Evolutionary conservation across 306 rosid genomes (phyloP), one percentile per base, ranked within the genome.

Genomic region (Oxytropis ochrocephala): DNA sequence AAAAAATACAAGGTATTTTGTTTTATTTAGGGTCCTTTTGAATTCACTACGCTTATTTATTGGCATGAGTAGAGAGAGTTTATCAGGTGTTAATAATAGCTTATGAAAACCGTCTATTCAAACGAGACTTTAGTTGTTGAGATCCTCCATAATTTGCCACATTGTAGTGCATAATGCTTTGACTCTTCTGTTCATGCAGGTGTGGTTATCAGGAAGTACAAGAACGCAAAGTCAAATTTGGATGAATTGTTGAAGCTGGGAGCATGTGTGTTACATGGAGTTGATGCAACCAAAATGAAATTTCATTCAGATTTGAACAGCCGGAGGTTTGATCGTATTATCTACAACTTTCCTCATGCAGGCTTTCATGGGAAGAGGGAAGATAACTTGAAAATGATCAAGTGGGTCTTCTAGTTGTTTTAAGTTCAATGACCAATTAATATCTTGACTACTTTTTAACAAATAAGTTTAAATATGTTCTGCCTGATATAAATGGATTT

Each of bases 341-440:
- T 84, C 67, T 86, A 75, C 77, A 88, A 88, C 67, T 86, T 88
- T 52, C 95, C 91, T 51, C 95, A 85, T 76, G 88, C 87, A 0
- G 95, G 89, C 48, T 88, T 88, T 46, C 29, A 14, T 14, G 46
- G 80, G 19, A 84, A 13, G 29, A 86, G 12, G 29, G 95, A 84
- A 72, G 69, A 32, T 24, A 5, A 11, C 59, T 0, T 0, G 4
- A 1, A 0, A 4, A 1, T 80, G 79, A 86, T 88, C 48, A 10
- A 57, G 91, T 88, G 73, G 78, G 92, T 70, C 16, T 36, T 56
- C 49, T 6, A 11, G 17, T 73, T 39, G 32, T 64, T 11, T 33
- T 61, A 50, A 44, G 49, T 42, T 61, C 6, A 8, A 32, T 56
- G 27, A 41, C 51, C 44, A 11, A 16, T 60, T 69, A 17, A 42